Percentiles rank a stretch among this genome's conserved stretches.
Evolutionary conservation across 2,329 filamentous ascomycete species (phyloP).

Genomic region (Pseudomassariella vexata): DNA sequence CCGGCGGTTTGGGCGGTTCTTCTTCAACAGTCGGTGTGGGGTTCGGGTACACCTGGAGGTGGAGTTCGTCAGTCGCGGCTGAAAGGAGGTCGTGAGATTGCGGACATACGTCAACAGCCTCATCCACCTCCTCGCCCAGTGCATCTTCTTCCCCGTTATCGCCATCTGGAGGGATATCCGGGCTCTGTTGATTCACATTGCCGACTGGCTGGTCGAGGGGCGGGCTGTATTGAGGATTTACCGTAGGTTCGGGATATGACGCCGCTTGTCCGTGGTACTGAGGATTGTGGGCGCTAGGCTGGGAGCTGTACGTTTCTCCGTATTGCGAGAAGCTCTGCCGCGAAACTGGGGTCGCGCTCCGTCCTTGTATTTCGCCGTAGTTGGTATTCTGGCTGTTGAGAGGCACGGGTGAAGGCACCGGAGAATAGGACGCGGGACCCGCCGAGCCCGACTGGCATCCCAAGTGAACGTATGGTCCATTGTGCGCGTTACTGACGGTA

Average conservation of each 20-base stretch:
- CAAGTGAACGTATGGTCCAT: constrained; percentile 3
- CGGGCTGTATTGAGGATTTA: constrained; percentile 24
- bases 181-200: constrained; percentile 17
- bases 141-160: constrained; percentile 23
- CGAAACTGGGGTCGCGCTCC: constrained; percentile 12
- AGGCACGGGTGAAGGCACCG: constrained; percentile 1
- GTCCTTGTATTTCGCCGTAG: constrained; percentile 4
- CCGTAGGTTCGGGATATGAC: constrained; percentile 21
- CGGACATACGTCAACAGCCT: constrained; percentile 22
- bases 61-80: not conserved
- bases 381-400: constrained; percentile 2
- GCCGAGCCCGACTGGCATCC: constrained; percentile 4
- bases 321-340: constrained; percentile 19
- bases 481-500: not conserved
- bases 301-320: constrained; percentile 21
- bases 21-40: constrained; percentile 15
- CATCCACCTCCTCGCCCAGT: constrained; percentile 24
- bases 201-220: constrained; percentile 12
- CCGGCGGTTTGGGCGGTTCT: constrained; percentile 17
- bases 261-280: constrained; percentile 18
- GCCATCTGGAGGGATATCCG: constrained; percentile 17
- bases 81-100: constrained; percentile 5
- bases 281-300: constrained; percentile 18
- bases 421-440: constrained; percentile 5
- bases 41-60: constrained; percentile 17